phyloP scores from a whole-genome alignment of 2,329 filamentous ascomycete genomes.

The Apiospora kogelbergensis region DNA sequence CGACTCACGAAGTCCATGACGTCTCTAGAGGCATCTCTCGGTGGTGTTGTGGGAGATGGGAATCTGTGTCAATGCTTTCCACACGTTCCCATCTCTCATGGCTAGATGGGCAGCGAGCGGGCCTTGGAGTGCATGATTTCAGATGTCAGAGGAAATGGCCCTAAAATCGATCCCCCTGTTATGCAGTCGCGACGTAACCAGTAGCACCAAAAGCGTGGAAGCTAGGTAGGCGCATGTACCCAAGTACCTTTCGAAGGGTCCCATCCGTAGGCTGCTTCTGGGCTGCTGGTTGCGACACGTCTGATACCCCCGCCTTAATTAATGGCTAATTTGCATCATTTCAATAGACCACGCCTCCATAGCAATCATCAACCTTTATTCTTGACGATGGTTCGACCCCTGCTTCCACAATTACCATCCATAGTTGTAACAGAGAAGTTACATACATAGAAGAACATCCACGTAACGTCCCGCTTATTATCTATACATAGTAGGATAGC shows the following conservation, averaged over 20 bases:
- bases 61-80: not conserved
- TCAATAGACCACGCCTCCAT: not conserved
- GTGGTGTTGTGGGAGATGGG: slow-evolving; percentile 2
- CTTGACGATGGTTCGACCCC: not conserved
- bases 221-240: not conserved
- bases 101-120: not conserved
- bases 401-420: not conserved
- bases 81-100: not conserved
- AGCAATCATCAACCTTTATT: not conserved
- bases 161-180: slow-evolving; percentile 1
- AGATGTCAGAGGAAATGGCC: slow-evolving; percentile 3
- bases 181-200: not conserved
- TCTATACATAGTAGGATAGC: too few species aligned
- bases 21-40: slow-evolving; percentile 47
- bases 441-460: too few species aligned
- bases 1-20: slow-evolving; percentile 59
- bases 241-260: not conserved
- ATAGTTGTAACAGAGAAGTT: too few species aligned
- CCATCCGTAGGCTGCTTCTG: too few species aligned
- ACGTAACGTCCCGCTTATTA: too few species aligned
- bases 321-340: not conserved
- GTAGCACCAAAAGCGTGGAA: not conserved
- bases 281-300: not conserved
- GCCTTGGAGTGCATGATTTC: slow-evolving; percentile 3
- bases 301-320: not conserved